Evolutionary conservation across 352 stramenopile genomes (phyloP).

Genomic region (Blastocystis sp.): DNA sequence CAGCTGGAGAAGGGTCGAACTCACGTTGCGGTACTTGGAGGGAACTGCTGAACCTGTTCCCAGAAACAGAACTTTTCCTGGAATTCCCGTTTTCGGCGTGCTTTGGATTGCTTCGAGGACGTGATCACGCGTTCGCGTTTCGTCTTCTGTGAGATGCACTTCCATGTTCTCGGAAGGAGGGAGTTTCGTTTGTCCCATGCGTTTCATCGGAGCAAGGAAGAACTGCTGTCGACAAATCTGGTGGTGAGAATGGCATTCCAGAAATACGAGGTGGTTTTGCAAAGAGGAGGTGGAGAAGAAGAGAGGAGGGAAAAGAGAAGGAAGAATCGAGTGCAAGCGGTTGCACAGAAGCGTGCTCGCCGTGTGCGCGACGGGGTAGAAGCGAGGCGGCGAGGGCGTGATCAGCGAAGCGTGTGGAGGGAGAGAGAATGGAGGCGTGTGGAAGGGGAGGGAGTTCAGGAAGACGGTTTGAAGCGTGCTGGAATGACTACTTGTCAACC

Average conservation of each 20-base stretch:
- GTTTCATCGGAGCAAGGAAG: not conserved
- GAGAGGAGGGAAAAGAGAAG: not conserved
- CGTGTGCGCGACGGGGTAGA: not conserved
- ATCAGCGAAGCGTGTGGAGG: not conserved
- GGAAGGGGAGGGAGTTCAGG: not conserved
- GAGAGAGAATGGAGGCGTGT: not conserved
- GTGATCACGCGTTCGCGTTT: not conserved
- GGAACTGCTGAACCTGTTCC: slow-evolving; percentile 70
- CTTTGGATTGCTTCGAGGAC: not conserved
- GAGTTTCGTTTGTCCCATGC: too few species aligned
- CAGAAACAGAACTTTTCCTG: slow-evolving; percentile 61
- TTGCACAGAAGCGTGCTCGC: not conserved
- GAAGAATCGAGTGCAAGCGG: not conserved
- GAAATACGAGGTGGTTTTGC: not conserved
- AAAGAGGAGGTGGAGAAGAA: not conserved
- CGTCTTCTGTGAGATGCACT: not conserved
- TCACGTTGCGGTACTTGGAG: slow-evolving; percentile 54
- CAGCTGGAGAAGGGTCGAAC: slow-evolving; percentile 23
- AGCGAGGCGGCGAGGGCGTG: not conserved
- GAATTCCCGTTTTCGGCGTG: not conserved
- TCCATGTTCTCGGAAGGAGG: not conserved
- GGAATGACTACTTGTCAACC: not conserved
- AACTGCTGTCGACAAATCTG: not conserved
- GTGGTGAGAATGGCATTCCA: not conserved
- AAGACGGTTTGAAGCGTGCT: not conserved